Evolutionary conservation across 2,329 filamentous ascomycete species (phyloP), one percentile per base, ranked within the genome.

Genomic region (Talaromyces sp.): DNA sequence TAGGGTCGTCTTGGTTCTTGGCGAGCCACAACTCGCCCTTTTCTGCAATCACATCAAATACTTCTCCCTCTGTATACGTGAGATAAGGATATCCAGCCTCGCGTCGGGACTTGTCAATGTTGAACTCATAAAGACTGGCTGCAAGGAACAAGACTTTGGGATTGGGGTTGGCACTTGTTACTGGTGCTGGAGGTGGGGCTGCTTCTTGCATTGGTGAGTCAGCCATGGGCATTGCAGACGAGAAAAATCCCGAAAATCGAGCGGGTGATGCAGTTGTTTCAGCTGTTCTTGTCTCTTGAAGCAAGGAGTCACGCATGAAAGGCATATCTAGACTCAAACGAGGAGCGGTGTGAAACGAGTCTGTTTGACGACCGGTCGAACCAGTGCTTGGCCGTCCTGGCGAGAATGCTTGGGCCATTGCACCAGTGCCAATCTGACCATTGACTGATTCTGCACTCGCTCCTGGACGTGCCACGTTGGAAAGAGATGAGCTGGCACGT

Each of bases 1-100:
- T 84, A 1, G 87, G 82, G 77, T 99, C 95, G 74, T 99, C 95
- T 79, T 99, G 95, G 75, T 99, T 99, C 78, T 92, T 92, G 62
- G 95, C 95, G 65, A 99, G 87, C 95, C 95, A 99, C 58, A 98
- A 85, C 81, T 99, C 95, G 68, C 95, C 95, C 77, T 97, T 97
- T 78, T 97, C 93, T 35, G 90, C 95, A 74, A 99, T 92, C 62
- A 99, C 90, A 79, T 94, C 91, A 73, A 94, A 94, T 68, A 94
- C 91, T 86, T 99, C 95, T 69, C 95, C 95, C 62, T 93, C 91
- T 70, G 94, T 91, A 79, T 99, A 99, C 52, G 93, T 95, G 67
- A 99, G 82, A 76, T 99, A 99, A 22, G 94, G 93, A 78, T 97
- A 98, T 27, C 95, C 95, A 67, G 91, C 94, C 79, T 98, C 95